Percentiles rank a stretch among this genome's conserved stretches.
These are phyloP conservation scores for Russula griseocarnosa DNA, from an alignment of 768 basidiomycete genomes.

Conservation along the genomic window DNA sequence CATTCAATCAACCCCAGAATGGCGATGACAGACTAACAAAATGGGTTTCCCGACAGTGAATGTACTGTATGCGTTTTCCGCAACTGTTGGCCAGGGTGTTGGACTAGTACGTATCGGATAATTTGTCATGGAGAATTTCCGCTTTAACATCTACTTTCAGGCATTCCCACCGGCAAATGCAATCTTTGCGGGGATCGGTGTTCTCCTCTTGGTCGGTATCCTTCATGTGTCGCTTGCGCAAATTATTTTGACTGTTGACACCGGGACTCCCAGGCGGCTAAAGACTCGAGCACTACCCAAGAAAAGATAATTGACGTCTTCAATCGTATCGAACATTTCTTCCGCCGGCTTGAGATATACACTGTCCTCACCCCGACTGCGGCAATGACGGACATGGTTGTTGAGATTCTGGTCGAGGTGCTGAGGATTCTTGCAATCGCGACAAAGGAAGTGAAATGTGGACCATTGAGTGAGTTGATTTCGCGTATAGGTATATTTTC, in stretches of 20 bases:
- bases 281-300: neutral
- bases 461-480: neutral
- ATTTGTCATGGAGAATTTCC: neutral
- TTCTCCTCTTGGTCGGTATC: neutral
- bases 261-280: neutral
- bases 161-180: neutral
- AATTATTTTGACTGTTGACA: neutral
- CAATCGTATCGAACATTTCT: neutral
- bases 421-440: neutral
- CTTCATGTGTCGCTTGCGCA: neutral
- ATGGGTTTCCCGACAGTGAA: neutral
- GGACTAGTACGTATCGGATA: neutral
- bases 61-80: neutral
- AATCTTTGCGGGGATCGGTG: neutral
- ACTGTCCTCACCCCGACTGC: too few species aligned
- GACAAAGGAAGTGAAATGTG: conserved; percentile 3
- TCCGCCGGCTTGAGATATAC: too few species aligned
- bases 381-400: neutral
- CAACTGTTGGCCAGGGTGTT: neutral
- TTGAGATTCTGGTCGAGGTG: neutral
- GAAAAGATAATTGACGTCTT: neutral
- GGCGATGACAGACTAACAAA: neutral
- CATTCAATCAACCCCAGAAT: neutral
- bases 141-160: neutral
- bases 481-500: too few species aligned